Evolutionary conservation across 169 alveolate genomes (phyloP).

Genomic region (Plasmodium cynomolgi): DNA sequence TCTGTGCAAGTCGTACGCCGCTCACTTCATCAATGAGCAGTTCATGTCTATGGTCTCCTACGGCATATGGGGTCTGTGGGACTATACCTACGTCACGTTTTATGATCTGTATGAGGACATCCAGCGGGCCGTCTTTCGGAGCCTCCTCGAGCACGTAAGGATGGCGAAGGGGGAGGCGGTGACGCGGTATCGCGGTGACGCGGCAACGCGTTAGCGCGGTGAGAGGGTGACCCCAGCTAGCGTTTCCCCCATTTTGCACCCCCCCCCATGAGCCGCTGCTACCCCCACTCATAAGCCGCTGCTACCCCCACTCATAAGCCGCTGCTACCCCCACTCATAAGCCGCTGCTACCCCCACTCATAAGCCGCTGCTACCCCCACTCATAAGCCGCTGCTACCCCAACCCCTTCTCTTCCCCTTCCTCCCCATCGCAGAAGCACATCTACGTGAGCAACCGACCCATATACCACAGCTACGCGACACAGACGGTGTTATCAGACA

Average conservation of each 20-base stretch:
- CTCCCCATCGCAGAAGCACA: constrained; percentile 22
- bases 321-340: too few relatives aligned
- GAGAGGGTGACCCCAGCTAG: neutral
- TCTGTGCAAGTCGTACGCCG: constrained; percentile 34
- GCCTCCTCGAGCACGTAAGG: constrained; percentile 37
- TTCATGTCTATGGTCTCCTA: constrained; percentile 54
- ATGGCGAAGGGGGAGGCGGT: neutral
- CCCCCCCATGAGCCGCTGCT: too few relatives aligned
- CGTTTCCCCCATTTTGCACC: too few relatives aligned
- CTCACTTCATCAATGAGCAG: constrained; percentile 62
- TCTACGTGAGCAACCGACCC: constrained; percentile 70
- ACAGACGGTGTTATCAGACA: constrained; percentile 67
- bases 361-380: too few relatives aligned
- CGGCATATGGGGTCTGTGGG: constrained; percentile 75
- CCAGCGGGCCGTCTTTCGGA: constrained; percentile 25
- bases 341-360: too few relatives aligned
- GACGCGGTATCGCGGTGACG: neutral
- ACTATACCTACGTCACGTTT: constrained; percentile 52
- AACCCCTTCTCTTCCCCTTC: neutral
- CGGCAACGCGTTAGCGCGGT: neutral
- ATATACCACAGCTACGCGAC: constrained; percentile 64
- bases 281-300: too few relatives aligned
- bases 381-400: too few relatives aligned
- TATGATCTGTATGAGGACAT: constrained; percentile 56
- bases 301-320: too few relatives aligned